A percentile compares a stretch with the other conserved stretches of the same genome.
These are phyloP conservation scores for Picochlorum sp. DNA, from an alignment of 139 green algal species.

Conservation along the genomic window DNA sequence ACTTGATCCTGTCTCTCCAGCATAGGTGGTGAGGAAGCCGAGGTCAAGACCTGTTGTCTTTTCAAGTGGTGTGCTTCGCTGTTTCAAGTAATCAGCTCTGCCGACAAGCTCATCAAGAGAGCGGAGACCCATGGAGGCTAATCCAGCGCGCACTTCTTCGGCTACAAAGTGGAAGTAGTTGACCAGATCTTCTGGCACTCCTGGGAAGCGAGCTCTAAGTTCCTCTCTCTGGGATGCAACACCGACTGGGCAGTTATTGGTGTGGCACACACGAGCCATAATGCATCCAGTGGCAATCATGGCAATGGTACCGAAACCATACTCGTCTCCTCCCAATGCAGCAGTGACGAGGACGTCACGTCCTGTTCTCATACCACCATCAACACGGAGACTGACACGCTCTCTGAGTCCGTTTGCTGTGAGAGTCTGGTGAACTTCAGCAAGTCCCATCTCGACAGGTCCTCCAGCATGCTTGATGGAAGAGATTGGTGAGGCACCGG, in stretches of 20 bases:
- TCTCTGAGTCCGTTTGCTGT: conserved; percentile 89
- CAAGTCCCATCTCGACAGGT: conserved; percentile 95
- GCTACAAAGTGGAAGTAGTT: conserved; percentile 97
- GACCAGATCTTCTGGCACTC: conserved; percentile 61
- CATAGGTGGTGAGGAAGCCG: conserved; percentile 80
- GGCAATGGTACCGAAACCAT: conserved; percentile 86
- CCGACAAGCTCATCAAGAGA: conserved; percentile 92
- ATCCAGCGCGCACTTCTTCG: conserved; percentile 73
- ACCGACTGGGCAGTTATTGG: conserved; percentile 99
- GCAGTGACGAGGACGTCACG: conserved; percentile 85
- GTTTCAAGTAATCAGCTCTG: conserved; percentile 59
- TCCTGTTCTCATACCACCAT: conserved; percentile 89
- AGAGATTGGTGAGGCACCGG: conserved; percentile 88
- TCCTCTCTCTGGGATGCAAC: conserved; percentile 96
- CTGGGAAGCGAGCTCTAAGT: conserved; percentile 93
- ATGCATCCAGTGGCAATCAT: conserved; percentile 99
- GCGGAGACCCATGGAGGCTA: conserved; percentile 76
- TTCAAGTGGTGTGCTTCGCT: conserved; percentile 50
- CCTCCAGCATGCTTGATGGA: conserved; percentile 98
- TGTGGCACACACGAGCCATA: conserved; percentile 99
- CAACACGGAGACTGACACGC: conserved; percentile 82
- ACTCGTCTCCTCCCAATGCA: conserved; percentile 93
- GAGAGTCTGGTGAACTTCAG: conserved; percentile 74
- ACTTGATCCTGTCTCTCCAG: conserved; percentile 32
- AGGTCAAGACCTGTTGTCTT: conserved; percentile 92